Evolutionary conservation across 1,284 basidiomycete genomes (phyloP).

Genomic region (Heliocybe sulcata): DNA sequence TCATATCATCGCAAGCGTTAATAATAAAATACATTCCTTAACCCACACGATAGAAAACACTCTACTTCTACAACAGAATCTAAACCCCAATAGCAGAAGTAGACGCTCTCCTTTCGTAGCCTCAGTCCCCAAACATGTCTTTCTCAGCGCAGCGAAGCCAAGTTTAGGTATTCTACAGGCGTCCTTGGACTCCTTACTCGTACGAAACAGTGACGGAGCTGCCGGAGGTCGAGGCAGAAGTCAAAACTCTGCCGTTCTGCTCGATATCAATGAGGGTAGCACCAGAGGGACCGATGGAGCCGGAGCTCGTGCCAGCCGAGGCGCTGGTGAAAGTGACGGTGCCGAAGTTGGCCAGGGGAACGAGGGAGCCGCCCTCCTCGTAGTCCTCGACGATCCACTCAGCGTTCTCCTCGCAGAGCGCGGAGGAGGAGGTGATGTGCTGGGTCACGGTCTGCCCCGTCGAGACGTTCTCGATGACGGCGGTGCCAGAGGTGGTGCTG

Average conservation of each 20-base stretch:
- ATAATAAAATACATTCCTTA: not conserved
- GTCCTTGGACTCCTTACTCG: not conserved
- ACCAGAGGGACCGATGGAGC: conserved; percentile 12
- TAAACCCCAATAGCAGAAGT: too few relatives aligned
- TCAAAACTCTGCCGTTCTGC: conserved; percentile 21
- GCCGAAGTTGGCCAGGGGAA: conserved; percentile 30
- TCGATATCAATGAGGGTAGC: conserved; percentile 23
- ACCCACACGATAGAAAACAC: too few relatives aligned
- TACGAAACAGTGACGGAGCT: conserved; percentile 19
- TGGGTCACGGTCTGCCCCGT: conserved; percentile 20
- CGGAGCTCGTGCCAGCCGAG: conserved; percentile 10
- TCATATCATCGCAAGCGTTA: not conserved
- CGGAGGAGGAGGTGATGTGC: conserved; percentile 19
- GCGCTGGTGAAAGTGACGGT: conserved; percentile 23
- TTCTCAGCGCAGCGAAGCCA: too few relatives aligned
- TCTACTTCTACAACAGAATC: too few relatives aligned
- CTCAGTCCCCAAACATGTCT: too few relatives aligned
- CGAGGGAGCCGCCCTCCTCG: conserved; percentile 20
- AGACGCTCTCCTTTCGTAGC: too few relatives aligned
- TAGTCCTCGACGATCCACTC: conserved; percentile 32
- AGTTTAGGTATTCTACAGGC: not conserved
- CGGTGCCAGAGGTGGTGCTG: conserved; percentile 18
- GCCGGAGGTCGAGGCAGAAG: conserved; percentile 15
- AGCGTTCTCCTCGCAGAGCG: conserved; percentile 26
- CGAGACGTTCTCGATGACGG: conserved; percentile 21